Evolutionary conservation across 2,329 filamentous ascomycete genomes (phyloP), one percentile per base, ranked within the genome.

Genomic region (Pyrenophora teres): DNA sequence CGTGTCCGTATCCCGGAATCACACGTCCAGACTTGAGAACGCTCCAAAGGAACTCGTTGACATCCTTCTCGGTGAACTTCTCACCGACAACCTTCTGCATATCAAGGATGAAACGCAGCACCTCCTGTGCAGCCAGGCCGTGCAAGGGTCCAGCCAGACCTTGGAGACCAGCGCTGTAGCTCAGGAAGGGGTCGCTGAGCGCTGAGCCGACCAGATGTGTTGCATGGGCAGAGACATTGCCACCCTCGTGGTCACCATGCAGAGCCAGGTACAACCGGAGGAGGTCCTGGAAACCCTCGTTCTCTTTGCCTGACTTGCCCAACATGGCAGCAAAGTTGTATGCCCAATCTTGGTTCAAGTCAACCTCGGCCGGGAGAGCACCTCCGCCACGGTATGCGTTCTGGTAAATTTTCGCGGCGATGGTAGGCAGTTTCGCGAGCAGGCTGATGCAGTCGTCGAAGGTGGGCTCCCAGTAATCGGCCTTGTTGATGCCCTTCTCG

Each of bases 321-420:
- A 97, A 84, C 86, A 97, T 92, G 61, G 92, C 90, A 39, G 94
- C 94, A 70, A 97, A 99, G 83, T 99, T 99, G 82, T 97, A 96
- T 0, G 92, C 88, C 94, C 94, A 99, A 77, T 99, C 94, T 78
- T 97, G 90, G 63, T 88, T 83, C 51, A 85, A 76, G 67, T 99
- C 92, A 42, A 95, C 80, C 74, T 89, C 80, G 64, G 87, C 84
- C 7, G 90, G 86, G 57, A 96, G 81, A 60, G 89, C 80, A 69
- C 88, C 87, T 73, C 92, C 85, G 64, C 81, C 77, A 72, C 84
- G 80, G 83, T 94, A 90, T 59, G 91, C 81, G 75, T 94, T 94
- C 70, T 96, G 91, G 82, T 99, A 97, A 71, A 99, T 97, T 77
- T 96, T 95, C 52, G 94, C 94, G 23, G 94, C 94, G 64, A 99